Base-by-base conservation (phyloP, 768 basidiomycete genomes). In the Naematelia encephala region DNA sequence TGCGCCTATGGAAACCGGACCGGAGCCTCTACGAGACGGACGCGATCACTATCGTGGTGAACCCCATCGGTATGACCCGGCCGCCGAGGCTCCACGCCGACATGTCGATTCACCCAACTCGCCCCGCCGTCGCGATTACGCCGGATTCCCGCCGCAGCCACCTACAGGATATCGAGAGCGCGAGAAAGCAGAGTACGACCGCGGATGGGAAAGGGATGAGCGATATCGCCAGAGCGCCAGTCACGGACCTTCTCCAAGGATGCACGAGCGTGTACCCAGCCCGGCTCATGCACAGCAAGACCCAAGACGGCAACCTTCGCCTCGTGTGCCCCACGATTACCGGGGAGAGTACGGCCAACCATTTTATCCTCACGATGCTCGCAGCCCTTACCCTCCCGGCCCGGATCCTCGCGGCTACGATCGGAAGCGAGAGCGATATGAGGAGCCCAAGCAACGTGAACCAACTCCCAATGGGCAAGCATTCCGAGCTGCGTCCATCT, bases 351-450 rank as follows among this genome's bases (percentile, higher is more conserved):
- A 28, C 19, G 21, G 45, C 34, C 23, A 57, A n/a, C 54, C 60
- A 0, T 54, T 30, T 52, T 61, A 61, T n/a, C 27, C 48, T 51
- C 51, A 28, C 34, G 67, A 62, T 13, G 42, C 44, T 11, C 82
- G 2, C 82, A 84, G 50, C 78, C 83, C 26, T 22, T 82, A 84
- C 23, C 86, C 87, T 5, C 56, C 43, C 11, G 58, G 66, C 21
- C 57, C 58, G 16, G 64, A 67, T 51, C 60, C 64, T 11, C 54
- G 63, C 5, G 43, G 19, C 23, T 65, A 57, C 39, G 64, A 64
- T n/a, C 57, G 47, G 4, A 54, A 58, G 21, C 43, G 63, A 28
- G 63, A 67, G 60, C 49, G 70, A 16, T 62, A 59, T 21, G 68
- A 68, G 14, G 68, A 63, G 10, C 56, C 47, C 19, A 47, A 30